A percentile compares a stretch with the other conserved stretches of the same genome.
Conservation (phyloP, 352 stramenopile species). For the Phytophthora litchii region DNA sequence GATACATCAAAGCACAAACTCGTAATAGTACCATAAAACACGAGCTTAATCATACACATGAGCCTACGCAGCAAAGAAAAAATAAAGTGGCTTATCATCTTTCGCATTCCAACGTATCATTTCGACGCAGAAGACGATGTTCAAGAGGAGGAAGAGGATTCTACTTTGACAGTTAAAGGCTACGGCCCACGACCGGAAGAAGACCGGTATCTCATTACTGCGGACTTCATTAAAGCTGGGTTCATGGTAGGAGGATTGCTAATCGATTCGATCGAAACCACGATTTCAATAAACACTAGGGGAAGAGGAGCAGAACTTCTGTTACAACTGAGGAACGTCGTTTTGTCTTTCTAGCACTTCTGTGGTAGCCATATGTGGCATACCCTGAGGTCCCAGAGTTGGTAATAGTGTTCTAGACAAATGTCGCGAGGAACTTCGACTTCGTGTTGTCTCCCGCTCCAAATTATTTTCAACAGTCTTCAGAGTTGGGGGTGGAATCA, state of each 20-base stretch:
- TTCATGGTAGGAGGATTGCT: constrained; percentile 85
- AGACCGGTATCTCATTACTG: constrained; percentile 77
- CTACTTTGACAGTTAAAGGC: constrained; percentile 33
- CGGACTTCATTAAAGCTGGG: constrained; percentile 76
- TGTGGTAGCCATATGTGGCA: not conserved
- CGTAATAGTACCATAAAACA: too few species aligned
- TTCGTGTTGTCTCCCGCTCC: not conserved
- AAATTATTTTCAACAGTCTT: constrained; percentile 11
- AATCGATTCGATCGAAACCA: constrained; percentile 74
- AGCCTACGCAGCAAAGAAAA: too few species aligned
- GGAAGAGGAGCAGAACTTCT: too few species aligned
- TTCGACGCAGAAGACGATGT: constrained; percentile 30
- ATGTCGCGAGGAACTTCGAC: not conserved
- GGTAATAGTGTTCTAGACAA: constrained; percentile 1
- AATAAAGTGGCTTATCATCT: too few species aligned
- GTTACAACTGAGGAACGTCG: not conserved
- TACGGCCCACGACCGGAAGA: constrained; percentile 46
- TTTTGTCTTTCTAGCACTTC: not conserved
- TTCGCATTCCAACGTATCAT: constrained; percentile 48
- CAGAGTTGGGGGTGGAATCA: constrained; percentile 15
- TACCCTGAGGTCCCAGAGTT: not conserved
- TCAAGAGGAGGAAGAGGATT: constrained; percentile 31
- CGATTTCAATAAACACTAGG: too few species aligned
- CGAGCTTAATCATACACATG: too few species aligned
- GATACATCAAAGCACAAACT: too few species aligned